Conservation (phyloP, 352 stramenopile genomes). For the Phytophthora melonis region DNA sequence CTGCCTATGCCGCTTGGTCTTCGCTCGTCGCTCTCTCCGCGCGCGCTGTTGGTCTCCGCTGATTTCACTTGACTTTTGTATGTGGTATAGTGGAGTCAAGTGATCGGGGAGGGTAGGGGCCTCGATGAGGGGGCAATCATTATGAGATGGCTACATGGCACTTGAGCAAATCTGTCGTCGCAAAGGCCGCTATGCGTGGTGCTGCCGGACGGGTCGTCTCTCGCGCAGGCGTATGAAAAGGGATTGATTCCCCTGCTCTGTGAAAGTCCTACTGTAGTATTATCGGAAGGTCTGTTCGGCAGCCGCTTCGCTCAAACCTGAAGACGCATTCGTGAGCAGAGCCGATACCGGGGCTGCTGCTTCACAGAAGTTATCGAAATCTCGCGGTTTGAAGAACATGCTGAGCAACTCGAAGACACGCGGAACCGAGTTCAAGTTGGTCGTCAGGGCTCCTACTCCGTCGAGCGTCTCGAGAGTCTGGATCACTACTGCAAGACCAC, state of each 20-base stretch:
- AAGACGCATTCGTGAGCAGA: no score
- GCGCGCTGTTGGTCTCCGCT: constrained; percentile 43
- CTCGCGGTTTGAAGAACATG: not conserved
- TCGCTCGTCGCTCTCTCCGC: constrained; percentile 38
- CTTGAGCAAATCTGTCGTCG: no score
- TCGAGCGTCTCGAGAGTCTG: constrained; percentile 4
- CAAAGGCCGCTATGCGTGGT: no score
- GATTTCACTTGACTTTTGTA: constrained; percentile 36
- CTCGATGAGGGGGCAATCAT: not conserved
- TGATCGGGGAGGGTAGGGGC: not conserved
- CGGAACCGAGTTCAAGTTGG: constrained; percentile 5
- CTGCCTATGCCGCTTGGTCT: constrained; percentile 40
- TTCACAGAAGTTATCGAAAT: not conserved
- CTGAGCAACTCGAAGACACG: not conserved
- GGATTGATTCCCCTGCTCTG: no score
- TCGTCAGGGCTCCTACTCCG: not conserved
- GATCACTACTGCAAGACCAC: constrained; percentile 12
- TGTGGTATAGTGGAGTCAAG: not conserved
- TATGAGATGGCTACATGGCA: not conserved
- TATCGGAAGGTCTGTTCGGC: no score
- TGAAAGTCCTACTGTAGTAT: no score
- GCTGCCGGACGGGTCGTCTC: no score
- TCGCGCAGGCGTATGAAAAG: no score
- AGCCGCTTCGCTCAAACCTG: not conserved
- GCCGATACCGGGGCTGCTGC: no score